A percentile compares a stretch with the other conserved stretches of the same genome.
phyloP scores from a whole-genome alignment of 129 eudicot species.

The Gnaphalium uliginosum region DNA sequence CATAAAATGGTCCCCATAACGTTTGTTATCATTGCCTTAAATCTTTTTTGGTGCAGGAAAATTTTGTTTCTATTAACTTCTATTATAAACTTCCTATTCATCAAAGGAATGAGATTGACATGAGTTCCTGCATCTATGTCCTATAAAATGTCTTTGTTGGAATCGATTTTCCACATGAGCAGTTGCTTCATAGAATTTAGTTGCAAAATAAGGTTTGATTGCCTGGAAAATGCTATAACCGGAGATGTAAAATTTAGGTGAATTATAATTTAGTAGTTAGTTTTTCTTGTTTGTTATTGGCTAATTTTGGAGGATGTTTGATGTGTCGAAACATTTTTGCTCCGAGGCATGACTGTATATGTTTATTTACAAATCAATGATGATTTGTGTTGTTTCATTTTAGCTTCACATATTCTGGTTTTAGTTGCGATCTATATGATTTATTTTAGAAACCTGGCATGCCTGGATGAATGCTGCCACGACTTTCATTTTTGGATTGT shows the following conservation, averaged over 20 bases:
- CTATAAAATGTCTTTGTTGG: constrained; percentile 10
- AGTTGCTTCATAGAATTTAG: constrained; percentile 12
- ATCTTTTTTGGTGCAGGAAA: constrained; percentile 25
- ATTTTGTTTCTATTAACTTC: constrained; percentile 23
- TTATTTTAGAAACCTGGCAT: neutral
- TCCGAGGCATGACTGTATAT: neutral
- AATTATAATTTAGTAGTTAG: neutral
- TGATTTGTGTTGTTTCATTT: neutral
- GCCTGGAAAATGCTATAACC: constrained; percentile 4
- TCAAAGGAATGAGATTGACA: constrained; percentile 27
- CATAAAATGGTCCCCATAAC: neutral
- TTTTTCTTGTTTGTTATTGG: neutral
- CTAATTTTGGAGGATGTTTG: neutral
- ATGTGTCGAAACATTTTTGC: neutral
- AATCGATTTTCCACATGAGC: constrained; percentile 26
- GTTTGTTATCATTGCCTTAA: neutral
- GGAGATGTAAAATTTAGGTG: neutral
- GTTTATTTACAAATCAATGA: neutral
- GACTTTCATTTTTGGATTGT: too few species aligned
- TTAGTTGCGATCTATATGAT: neutral
- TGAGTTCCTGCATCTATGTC: constrained; percentile 17
- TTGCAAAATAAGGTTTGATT: constrained; percentile 24
- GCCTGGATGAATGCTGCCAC: neutral
- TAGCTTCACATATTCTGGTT: neutral
- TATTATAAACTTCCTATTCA: constrained; percentile 20